Evolutionary conservation across 2,329 filamentous ascomycete species (phyloP).

Genomic region (Aspergillus neotritici): DNA sequence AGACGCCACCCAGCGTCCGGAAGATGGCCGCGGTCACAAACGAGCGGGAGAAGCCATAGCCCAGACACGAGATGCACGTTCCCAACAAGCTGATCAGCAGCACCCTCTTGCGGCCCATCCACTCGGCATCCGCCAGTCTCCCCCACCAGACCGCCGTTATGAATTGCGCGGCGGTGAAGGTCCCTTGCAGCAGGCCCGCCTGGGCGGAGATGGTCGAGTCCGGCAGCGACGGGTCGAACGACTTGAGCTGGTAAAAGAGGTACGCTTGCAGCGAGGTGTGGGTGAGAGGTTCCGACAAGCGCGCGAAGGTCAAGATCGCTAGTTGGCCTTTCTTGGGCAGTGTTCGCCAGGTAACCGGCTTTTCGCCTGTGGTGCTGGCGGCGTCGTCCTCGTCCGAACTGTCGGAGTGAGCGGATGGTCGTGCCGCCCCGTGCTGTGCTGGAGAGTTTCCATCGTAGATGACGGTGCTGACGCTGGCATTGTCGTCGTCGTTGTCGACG

Average conservation of each 20-base stretch:
- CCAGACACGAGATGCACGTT: constrained; percentile 59
- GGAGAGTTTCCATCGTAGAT: constrained; percentile 10
- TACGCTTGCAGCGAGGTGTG: constrained; percentile 74
- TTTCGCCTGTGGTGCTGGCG: constrained; percentile 22
- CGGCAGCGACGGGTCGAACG: constrained; percentile 57
- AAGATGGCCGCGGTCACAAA: constrained; percentile 61
- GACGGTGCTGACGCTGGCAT: constrained; percentile 15
- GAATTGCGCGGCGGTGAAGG: constrained; percentile 78
- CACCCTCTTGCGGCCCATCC: constrained; percentile 68
- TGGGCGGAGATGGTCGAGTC: constrained; percentile 66
- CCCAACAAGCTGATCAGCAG: constrained; percentile 71
- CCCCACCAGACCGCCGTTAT: constrained; percentile 80
- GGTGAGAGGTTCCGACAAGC: constrained; percentile 74
- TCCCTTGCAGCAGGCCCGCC: constrained; percentile 69
- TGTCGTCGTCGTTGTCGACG: constrained; percentile 11
- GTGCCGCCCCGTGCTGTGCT: constrained; percentile 7
- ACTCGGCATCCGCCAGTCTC: constrained; percentile 58
- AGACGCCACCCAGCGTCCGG: constrained; percentile 58
- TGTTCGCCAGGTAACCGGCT: constrained; percentile 61
- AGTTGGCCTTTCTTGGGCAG: constrained; percentile 74
- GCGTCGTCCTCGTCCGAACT: constrained; percentile 9
- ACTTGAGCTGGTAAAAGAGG: constrained; percentile 84
- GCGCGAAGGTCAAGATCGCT: constrained; percentile 68
- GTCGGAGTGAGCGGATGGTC: constrained; percentile 12
- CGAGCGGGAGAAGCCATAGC: constrained; percentile 62